Evolutionary conservation across 2,329 filamentous ascomycete species (phyloP).

Genomic region (Botryotinia convoluta): DNA sequence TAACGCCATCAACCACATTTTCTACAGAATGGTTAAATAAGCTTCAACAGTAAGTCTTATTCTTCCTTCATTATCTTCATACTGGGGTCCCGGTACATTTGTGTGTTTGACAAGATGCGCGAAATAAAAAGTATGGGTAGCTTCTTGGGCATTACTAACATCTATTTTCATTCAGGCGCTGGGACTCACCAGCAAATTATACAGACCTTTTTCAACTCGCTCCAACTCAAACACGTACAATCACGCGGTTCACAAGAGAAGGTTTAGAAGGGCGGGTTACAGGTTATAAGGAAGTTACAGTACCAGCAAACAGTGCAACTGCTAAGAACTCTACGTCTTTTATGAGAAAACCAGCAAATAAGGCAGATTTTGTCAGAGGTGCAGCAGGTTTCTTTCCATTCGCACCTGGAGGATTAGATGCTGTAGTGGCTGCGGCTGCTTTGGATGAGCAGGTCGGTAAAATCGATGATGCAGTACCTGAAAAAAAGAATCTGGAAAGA

Average conservation of each 20-base stretch:
- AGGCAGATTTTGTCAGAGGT: slow-evolving; percentile 88
- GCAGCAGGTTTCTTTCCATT: slow-evolving; percentile 94
- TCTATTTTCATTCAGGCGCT: slow-evolving; percentile 49
- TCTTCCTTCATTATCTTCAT: neutral
- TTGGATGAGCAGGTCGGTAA: slow-evolving; percentile 72
- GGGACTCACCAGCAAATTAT: slow-evolving; percentile 79
- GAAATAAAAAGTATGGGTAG: neutral
- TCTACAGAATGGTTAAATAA: slow-evolving; percentile 82
- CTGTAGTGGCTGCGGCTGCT: slow-evolving; percentile 79
- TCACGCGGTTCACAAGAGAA: slow-evolving; percentile 87
- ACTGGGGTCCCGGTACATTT: neutral
- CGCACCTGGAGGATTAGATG: slow-evolving; percentile 83
- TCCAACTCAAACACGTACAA: slow-evolving; percentile 89
- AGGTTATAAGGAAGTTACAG: slow-evolving; percentile 90
- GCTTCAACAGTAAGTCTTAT: slow-evolving; percentile 65
- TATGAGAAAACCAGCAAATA: slow-evolving; percentile 77
- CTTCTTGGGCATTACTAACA: slow-evolving; percentile 13
- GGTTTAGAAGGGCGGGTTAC: slow-evolving; percentile 90
- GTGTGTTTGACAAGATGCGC: neutral
- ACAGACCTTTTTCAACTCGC: slow-evolving; percentile 83
- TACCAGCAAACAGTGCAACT: slow-evolving; percentile 83
- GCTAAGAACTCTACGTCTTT: slow-evolving; percentile 95
- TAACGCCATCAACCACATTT: slow-evolving; percentile 77
- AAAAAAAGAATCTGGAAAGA: slow-evolving; percentile 65
- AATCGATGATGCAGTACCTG: slow-evolving; percentile 45